A percentile compares a stretch with the other conserved stretches of the same genome.
Conservation (phyloP, 164 flowering plant genomes). For the Dillenia suffruticosa region DNA sequence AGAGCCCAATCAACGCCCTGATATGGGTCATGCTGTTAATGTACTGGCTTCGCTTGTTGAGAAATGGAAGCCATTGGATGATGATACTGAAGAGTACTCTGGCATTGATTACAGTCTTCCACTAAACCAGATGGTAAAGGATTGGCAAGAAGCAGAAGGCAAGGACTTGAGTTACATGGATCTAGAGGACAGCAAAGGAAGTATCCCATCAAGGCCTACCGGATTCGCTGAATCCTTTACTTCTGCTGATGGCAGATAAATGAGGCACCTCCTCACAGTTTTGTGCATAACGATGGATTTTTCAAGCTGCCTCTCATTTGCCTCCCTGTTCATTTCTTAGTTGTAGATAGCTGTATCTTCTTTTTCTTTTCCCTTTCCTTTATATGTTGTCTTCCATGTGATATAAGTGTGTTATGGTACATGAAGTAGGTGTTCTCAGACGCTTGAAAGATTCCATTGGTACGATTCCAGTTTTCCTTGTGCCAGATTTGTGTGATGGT, state of each 20-base stretch:
- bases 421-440: too few relatives aligned
- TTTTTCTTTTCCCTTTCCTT: too few relatives aligned
- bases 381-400: too few relatives aligned
- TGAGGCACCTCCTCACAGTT: neutral
- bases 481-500: too few relatives aligned
- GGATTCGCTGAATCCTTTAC: conserved; percentile 66
- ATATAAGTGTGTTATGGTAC: too few relatives aligned
- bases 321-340: too few relatives aligned
- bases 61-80: conserved; percentile 52
- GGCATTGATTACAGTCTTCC: conserved; percentile 65
- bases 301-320: too few relatives aligned
- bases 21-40: conserved; percentile 65
- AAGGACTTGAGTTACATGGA: conserved; percentile 36
- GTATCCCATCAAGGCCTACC: conserved; percentile 55
- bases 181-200: conserved; percentile 48
- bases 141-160: conserved; percentile 63
- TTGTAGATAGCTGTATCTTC: too few relatives aligned
- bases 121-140: conserved; percentile 58
- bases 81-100: conserved; percentile 43
- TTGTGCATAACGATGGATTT: too few relatives aligned
- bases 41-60: conserved; percentile 53
- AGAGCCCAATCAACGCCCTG: conserved; percentile 59
- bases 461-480: too few relatives aligned
- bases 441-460: too few relatives aligned
- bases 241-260: conserved; percentile 60